Evolutionary conservation across 2,329 filamentous ascomycete species (phyloP), one percentile per base, ranked within the genome.

Genomic region (Claviceps sp.): DNA sequence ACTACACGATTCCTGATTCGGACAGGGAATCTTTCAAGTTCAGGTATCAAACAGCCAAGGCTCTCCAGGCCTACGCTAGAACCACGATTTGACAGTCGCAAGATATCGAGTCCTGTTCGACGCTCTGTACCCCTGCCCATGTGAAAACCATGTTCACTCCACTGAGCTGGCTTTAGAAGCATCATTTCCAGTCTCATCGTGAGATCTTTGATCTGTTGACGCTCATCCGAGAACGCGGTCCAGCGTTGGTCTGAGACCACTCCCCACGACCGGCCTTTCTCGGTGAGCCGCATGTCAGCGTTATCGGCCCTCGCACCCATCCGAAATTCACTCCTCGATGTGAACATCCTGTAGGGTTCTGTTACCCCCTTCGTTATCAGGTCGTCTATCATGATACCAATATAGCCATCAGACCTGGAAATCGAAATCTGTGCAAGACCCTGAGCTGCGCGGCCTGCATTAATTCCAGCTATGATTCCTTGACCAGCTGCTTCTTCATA

Each of bases 271-370:
- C 84, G 82, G 10, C 89, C 93, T 64, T 84, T 84, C 34, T 78
- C 74, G 0, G 93, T 97, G 34, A 98, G 80, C 2, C 93, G 83
- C 5, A 85, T 68, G 68, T 98, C 93, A 39, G 93, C 93, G 64
- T 98, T 98, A 71, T 98, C 93, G 46, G 93, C 85, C 56, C 93
- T 85, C 2, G 89, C 82, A 44, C 85, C 88, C 78, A 98, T 90
- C 56, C 93, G 87, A 68, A 94, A 98, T 70, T 98, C 93, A 70
- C 87, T 95, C 57, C 93, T 82, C 5, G 87, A 87, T 2, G 93
- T 98, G 72, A 98, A 98, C 90, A 98, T 97, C 58, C 93, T 82
- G 69, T 98, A 98, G 1, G 93, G 93, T 64, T 98, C 93, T 2
- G 87, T 90, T 34, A 98, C 93, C 47, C 93, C 93, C 69, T 96